Conservation (phyloP, 2,329 filamentous ascomycete genomes). For the Fusarium sp. region DNA sequence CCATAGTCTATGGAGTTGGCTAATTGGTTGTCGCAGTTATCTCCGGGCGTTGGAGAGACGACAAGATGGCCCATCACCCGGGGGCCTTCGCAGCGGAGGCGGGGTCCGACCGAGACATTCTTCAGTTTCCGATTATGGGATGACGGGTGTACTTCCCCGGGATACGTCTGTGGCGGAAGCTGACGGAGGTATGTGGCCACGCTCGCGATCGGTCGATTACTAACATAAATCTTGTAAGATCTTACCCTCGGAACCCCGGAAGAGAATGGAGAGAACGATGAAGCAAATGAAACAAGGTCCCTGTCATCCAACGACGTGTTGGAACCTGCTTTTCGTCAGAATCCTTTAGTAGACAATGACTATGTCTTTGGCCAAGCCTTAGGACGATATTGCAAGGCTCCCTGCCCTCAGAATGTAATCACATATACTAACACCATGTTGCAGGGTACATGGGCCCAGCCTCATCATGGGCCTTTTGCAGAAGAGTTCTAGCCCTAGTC, state of each 20-base stretch:
- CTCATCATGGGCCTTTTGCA: slow-evolving; percentile 44
- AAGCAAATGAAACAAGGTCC: not conserved
- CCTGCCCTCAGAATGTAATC: fast-evolving
- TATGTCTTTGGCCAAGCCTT: slow-evolving; percentile 40
- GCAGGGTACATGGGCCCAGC: slow-evolving; percentile 46
- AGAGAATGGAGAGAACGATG: not conserved
- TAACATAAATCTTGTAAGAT: not conserved
- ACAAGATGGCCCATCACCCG: slow-evolving; percentile 31
- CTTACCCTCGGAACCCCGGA: slow-evolving; percentile 24
- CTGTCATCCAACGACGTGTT: slow-evolving; percentile 19
- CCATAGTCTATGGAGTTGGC: not conserved
- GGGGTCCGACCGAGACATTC: slow-evolving; percentile 24
- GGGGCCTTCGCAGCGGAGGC: not conserved
- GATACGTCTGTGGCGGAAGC: not conserved
- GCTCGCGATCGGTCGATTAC: no score
- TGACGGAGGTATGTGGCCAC: slow-evolving; percentile 7
- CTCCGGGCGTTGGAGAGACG: slow-evolving; percentile 39
- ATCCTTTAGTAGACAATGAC: slow-evolving; percentile 42
- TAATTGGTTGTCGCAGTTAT: slow-evolving; percentile 24
- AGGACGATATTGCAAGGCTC: slow-evolving; percentile 32
- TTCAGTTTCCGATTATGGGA: slow-evolving; percentile 36
- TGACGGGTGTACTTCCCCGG: slow-evolving; percentile 1
- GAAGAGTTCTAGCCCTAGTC: slow-evolving; percentile 39
- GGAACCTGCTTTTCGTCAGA: slow-evolving; percentile 41
- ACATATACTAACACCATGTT: not conserved